Base-by-base conservation (phyloP, 345 rosid species). In the Gossypioides kirkii region DNA sequence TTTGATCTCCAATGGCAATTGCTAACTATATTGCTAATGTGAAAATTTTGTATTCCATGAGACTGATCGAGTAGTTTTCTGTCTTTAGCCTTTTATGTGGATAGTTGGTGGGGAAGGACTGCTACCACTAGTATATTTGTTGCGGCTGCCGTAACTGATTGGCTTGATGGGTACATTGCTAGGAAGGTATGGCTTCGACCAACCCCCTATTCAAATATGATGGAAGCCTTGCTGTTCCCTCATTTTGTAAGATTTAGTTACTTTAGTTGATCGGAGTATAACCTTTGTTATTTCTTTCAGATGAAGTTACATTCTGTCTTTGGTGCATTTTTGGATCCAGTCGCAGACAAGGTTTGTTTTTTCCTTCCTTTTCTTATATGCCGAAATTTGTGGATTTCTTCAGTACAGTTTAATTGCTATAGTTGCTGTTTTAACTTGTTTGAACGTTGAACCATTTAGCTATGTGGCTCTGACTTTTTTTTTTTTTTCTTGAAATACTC, bases 301-400 rank as follows among this genome's bases (percentile, higher is more conserved):
- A 89, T 95, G 99, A 83, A 85, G 71, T 70, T 89, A 77, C 90
- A 90, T 77, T 87, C 97, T 67, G 87, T 86, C 11, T 95, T 95
- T 85, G 99, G 99, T 83, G 99, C 99, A 18, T 96, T 96, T 85
- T 86, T 96, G 88, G 98, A 93, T 82, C 99, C 98, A 6, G 98
- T 96, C 54, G 98, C 98, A 54, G 99, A 96, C 77, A 96, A 96
- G 93, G 99, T 95, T 79, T 46, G 66, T 36, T 68, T 9, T 25
- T 43, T 76, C 17, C 72, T 61, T 32, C 38, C 38, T 28, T 26
- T 72, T 8, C 13, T 67, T 28, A 23, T 58, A 54, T 54, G 10
- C 25, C 2, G 26, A 54, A 20, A 20, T 54, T 54, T 43, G 6
- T 14, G 43, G 12, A 6, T 17, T 17, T 20, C 18, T 61, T 71